These are phyloP conservation scores for Fusarium multiceps DNA, from an alignment of 2,329 filamentous ascomycete species.

Conservation along the genomic window DNA sequence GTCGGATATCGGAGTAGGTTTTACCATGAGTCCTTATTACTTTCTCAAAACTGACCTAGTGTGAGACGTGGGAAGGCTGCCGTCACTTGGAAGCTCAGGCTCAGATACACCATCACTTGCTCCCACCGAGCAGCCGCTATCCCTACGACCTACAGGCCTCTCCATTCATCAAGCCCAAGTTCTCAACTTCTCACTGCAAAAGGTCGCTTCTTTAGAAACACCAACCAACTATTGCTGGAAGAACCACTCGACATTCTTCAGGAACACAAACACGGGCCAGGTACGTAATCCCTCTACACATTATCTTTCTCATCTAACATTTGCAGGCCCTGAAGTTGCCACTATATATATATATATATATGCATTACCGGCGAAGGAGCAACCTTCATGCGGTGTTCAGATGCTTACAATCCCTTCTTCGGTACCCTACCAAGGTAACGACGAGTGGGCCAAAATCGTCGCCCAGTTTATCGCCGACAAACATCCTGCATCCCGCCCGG, in stretches of 20 bases:
- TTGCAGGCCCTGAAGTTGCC: background rate
- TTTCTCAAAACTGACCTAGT: background rate
- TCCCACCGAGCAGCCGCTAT: background rate
- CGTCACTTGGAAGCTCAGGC: background rate
- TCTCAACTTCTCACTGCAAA: background rate
- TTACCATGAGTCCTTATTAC: background rate
- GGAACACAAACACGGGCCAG: background rate
- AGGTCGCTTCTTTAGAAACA: no score
- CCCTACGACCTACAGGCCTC: background rate
- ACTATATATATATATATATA: background rate
- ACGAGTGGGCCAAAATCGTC: background rate
- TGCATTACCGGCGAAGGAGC: background rate
- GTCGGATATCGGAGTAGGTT: background rate
- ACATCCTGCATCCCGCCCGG: background rate
- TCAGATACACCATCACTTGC: background rate
- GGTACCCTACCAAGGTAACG: background rate
- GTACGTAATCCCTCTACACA: background rate
- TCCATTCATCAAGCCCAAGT: background rate
- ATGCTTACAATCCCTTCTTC: background rate
- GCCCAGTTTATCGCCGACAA: background rate
- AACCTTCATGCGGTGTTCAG: background rate
- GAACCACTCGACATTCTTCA: background rate
- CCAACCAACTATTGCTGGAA: rapidly evolving
- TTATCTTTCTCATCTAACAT: background rate
- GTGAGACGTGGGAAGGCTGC: background rate